These are phyloP conservation scores for Monosporascus sp. DNA, from an alignment of 2,329 filamentous ascomycete genomes.

Conservation along the genomic window DNA sequence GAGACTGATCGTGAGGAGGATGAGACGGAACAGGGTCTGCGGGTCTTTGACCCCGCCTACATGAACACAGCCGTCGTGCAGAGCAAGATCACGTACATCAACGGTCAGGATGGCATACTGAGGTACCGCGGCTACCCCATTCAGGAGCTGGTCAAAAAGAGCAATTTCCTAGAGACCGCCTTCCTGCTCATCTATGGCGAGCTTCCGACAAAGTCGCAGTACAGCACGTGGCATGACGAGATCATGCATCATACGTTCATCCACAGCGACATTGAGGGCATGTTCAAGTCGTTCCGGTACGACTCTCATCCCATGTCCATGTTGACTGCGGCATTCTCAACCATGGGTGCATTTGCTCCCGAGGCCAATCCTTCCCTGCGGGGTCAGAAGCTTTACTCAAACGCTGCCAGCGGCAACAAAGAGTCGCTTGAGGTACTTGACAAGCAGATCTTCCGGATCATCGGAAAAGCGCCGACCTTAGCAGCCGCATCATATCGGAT, in stretches of 20 bases:
- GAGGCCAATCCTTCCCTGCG: conserved; percentile 45
- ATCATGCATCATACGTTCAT: conserved; percentile 47
- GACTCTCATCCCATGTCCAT: conserved; percentile 50
- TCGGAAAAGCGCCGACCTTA: conserved; percentile 46
- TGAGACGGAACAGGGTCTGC: conserved; percentile 43
- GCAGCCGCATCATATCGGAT: conserved; percentile 48
- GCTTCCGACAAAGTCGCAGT: conserved; percentile 38
- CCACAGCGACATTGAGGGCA: conserved; percentile 43
- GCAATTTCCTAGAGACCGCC: conserved; percentile 44
- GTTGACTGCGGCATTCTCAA: conserved; percentile 44
- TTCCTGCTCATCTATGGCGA: conserved; percentile 48
- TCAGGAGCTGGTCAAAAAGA: conserved; percentile 43
- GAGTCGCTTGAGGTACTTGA: conserved; percentile 40
- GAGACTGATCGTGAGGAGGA: conserved; percentile 35
- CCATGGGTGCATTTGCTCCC: conserved; percentile 43
- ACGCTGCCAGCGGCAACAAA: conserved; percentile 35
- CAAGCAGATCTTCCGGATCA: conserved; percentile 47
- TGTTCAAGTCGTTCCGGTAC: conserved; percentile 46
- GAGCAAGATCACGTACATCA: conserved; percentile 48
- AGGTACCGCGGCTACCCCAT: conserved; percentile 49
- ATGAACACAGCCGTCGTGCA: conserved; percentile 48
- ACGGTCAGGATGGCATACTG: conserved; percentile 45
- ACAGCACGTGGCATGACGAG: conserved; percentile 38
- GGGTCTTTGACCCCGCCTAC: conserved; percentile 46
- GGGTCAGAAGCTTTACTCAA: conserved; percentile 45